Base-by-base conservation (phyloP, 2,329 filamentous ascomycete genomes). In the Teratosphaeria pseudoeucalypti region DNA sequence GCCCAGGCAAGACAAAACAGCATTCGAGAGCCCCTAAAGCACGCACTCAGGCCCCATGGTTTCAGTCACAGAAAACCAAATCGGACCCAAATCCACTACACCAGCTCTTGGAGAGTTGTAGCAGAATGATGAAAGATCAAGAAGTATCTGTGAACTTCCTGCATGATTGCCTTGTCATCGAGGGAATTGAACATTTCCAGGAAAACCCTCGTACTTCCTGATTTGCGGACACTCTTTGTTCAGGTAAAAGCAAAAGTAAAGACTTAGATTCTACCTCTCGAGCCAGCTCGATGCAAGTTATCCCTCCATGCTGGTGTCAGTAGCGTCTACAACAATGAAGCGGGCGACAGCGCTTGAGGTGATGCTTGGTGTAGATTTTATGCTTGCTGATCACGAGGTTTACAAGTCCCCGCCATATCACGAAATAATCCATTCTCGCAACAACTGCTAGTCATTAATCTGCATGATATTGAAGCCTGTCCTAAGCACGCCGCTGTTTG, bases 41-140 rank as follows among this genome's bases (percentile, higher is more conserved):
- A 23, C 23, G 23, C 23, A 23, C 23, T 23, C 23, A 23, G 23
- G 2, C 23, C 23, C 23, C 23, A 23, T 23, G 23, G 23, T 23
- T 23, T 23, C 23, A 23, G 1, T 23, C 23, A 23, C 23, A 23
- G 23, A 23, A 23, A 23, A 23, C 23, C 23, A 23, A 23, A 23
- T 23, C 23, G 23, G 23, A 23, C 23, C 23, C 23, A 23, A 23
- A 23, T 23, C 23, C 23, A 23, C 23, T 23, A 23, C 23, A 23
- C 23, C 23, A 23, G 23, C 23, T 71, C 56, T 78, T 78, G 56
- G 78, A 72, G 64, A 77, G 70, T 61, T 74, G 77, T 66, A 76
- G 73, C 6, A 75, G 58, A 1, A 72, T 75, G 47, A 77, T 76
- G 7, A 78, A 64, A 16, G 71, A 61, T 23, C 5, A 75, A 60